Base-by-base conservation (phyloP, 495 filamentous ascomycete species). In the Penicillium pancosmium region DNA sequence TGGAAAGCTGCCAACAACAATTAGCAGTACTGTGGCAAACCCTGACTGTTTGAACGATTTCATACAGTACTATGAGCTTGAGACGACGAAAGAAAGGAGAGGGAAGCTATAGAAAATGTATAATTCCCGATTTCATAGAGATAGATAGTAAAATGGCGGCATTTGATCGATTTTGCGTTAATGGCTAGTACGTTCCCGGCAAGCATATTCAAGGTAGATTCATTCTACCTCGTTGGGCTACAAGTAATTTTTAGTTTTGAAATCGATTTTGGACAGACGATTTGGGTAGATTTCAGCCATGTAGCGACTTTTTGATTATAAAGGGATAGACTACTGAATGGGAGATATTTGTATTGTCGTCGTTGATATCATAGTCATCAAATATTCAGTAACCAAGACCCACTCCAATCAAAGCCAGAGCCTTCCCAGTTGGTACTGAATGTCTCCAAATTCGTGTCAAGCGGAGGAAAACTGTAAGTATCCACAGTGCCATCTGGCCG, bases 291-390 rank as follows among this genome's bases (percentile, higher is more conserved):
- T 49, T 36, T 36, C 34, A 36, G 23, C 23, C 4, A 23, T 23
- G 23, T 23, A 23, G 23, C 23, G 23, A 23, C 23, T 23, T 3
- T 23, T 23, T 23, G 23, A 23, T 23, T 23, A 23, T 23, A 23
- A 23, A 23, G 23, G 23, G 23, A 23, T 23, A 3, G 23, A 23
- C 4, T 8, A 31, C 8, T 31, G 5, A 8, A 7, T 31, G 27
- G 16, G 19, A 50, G 2, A 83, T 81, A 64, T 74, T 80, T 36
- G 68, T 82, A 50, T 40, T 53, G 36, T n/a, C 11, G 36, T 18
- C 16, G 8, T 5, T 16, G 36, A 53, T 23, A 53, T 23, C 25
- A 34, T 5, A 50, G 4, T 41, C 16, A 10, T 44, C 44, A 57
- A 18, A 68, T 18, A 60, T 64, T 70, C 8, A 70, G 60, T 4